phyloP scores from a whole-genome alignment of 306 rosid species.

The Sechiopsis laciniata region DNA sequence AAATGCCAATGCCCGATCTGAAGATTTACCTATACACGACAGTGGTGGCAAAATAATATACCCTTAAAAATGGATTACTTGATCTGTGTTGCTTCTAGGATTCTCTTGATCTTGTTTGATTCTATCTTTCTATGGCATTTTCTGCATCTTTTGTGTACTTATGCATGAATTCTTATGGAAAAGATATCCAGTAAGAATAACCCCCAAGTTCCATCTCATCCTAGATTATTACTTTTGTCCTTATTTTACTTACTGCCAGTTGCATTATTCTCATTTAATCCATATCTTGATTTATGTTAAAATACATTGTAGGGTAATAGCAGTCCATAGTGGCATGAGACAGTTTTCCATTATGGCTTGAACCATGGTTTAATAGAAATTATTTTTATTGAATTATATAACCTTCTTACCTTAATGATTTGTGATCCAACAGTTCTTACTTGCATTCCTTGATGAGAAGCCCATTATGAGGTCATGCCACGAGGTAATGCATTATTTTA shows the following conservation, averaged over 20 bases:
- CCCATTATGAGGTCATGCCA: conserved; percentile 37
- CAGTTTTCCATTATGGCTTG: neutral
- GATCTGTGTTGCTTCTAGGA: neutral
- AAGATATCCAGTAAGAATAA: neutral
- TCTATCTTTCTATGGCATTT: conserved; percentile 1
- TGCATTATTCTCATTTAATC: neutral
- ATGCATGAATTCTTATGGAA: neutral
- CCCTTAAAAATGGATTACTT: neutral
- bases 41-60: conserved; percentile 6
- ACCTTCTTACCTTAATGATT: conserved; percentile 18
- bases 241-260: conserved; percentile 4
- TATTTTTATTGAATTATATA: neutral
- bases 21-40: neutral
- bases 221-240: neutral
- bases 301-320: neutral
- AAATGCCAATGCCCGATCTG: conserved; percentile 2
- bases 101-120: neutral
- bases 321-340: conserved; percentile 2
- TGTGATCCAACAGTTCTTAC: conserved; percentile 57
- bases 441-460: conserved; percentile 44
- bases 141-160: neutral
- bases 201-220: neutral
- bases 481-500: conserved; percentile 37
- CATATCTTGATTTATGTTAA: neutral
- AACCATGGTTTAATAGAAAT: neutral